Base-by-base conservation (phyloP, 2,329 filamentous ascomycete species). In the Cercospora sesami region DNA sequence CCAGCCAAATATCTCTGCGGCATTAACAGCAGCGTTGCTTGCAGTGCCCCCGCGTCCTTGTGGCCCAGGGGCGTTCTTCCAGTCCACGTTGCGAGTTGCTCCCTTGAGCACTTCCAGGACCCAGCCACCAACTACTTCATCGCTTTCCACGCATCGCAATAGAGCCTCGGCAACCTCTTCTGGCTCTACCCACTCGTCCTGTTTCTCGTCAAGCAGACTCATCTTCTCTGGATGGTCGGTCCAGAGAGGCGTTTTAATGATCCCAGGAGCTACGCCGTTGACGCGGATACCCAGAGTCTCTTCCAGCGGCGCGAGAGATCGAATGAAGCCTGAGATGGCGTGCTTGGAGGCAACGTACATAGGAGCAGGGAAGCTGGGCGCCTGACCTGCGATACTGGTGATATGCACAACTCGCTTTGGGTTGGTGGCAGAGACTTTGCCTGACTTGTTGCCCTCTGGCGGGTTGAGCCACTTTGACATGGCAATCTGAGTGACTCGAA, bases 201-300 rank as follows among this genome's bases (percentile, higher is more conserved):
- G 75, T 8, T 73, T 76, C 31, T 81, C 78, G 42, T 84, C 80
- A 0, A 89, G 68, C 70, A 85, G 82, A 67, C 79, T 79, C 72
- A 88, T 62, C 74, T 89, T 89, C 75, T 89, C 86, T 0, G 86
- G 85, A 71, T 88, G 82, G 2, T 89, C 86, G 0, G 83, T 86
- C 86, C 86, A 89, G 5, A 89, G 77, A 6, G 87, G 87, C 12
- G 87, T 89, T 69, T 84, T 87, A 72, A 89, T 86, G 1, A 88
- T 77, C 0, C 87, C 87, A 0, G 87, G 87, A 16, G 86, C 86
- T 2, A 89, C 86, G 5, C 83, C 86, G 21, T 86, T 87, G 16
- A 89, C 86, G 0, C 86, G 78, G 62, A 89, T 86, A 0, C 84
- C 85, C 26, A 85, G 72, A 0, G 73, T 73, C 1, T 77, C 64